phyloP scores from a whole-genome alignment of 139 green algal genomes.

The Nannochloris sp. region DNA sequence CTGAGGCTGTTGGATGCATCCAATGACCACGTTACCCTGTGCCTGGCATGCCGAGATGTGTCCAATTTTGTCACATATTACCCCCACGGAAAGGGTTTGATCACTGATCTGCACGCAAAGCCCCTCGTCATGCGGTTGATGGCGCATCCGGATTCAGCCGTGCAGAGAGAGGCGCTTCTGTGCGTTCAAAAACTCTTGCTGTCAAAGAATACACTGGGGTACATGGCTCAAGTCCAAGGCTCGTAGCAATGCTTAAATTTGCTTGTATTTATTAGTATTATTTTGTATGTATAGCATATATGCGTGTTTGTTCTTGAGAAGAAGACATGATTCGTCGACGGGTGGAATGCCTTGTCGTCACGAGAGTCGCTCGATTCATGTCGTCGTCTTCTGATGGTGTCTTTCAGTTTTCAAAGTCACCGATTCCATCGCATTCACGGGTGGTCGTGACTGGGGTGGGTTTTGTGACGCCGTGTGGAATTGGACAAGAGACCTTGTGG shows the following conservation, averaged over 20 bases:
- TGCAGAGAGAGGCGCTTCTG: slow-evolving; percentile 88
- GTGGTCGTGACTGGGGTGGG: slow-evolving; percentile 86
- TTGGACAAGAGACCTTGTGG: slow-evolving; percentile 61
- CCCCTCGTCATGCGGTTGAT: slow-evolving; percentile 89
- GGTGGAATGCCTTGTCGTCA: background rate
- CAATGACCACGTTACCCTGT: slow-evolving; percentile 69
- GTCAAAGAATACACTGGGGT: slow-evolving; percentile 62
- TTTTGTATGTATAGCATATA: background rate
- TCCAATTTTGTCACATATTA: slow-evolving; percentile 79
- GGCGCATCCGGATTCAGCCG: slow-evolving; percentile 75
- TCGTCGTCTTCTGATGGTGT: slow-evolving; percentile 8
- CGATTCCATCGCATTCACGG: slow-evolving; percentile 12
- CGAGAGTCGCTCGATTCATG: slow-evolving; percentile 7
- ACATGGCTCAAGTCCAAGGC: background rate
- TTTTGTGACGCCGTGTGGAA: slow-evolving; percentile 72
- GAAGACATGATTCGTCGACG: no score
- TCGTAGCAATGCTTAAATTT: background rate
- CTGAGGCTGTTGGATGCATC: slow-evolving; percentile 77
- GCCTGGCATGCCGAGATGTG: slow-evolving; percentile 84
- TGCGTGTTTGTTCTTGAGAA: background rate
- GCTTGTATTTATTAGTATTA: background rate
- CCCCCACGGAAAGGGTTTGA: slow-evolving; percentile 40
- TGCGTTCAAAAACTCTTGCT: slow-evolving; percentile 92
- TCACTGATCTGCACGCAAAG: slow-evolving; percentile 80
- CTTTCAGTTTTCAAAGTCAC: slow-evolving; percentile 1